A percentile compares a stretch with the other conserved stretches of the same genome.
phyloP scores from a whole-genome alignment of 1,139 yeast species.

The Blastobotrys elegans region DNA sequence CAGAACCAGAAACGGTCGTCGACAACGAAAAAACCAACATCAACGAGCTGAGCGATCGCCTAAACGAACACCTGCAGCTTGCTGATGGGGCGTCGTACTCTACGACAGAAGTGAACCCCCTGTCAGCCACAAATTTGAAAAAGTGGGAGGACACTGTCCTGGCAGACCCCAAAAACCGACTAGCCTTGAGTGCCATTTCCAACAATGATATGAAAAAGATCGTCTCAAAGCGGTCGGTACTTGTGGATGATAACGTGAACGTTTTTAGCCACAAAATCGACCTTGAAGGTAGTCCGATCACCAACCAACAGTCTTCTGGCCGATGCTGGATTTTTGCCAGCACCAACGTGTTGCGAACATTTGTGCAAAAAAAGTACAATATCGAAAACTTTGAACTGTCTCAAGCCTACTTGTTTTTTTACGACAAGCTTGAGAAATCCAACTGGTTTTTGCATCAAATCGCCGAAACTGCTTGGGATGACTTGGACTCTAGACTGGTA shows the following conservation, averaged over 20 bases:
- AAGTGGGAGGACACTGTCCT: conserved; percentile 50
- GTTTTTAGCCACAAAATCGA: conserved; percentile 52
- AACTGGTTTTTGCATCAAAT: conserved; percentile 57
- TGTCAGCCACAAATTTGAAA: conserved; percentile 36
- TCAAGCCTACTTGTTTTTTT: conserved; percentile 51
- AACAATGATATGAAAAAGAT: conserved; percentile 45
- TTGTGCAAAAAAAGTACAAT: conserved; percentile 49
- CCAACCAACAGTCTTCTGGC: conserved; percentile 57
- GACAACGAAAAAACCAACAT: conserved; percentile 1
- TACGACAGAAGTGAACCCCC: conserved; percentile 33
- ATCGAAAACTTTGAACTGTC: conserved; percentile 54
- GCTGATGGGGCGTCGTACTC: conserved; percentile 11
- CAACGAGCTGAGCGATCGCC: conserved; percentile 19
- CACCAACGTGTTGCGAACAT: conserved; percentile 54
- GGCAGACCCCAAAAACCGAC: conserved; percentile 49
- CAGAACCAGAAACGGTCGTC: background rate
- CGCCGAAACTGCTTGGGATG: conserved; percentile 49
- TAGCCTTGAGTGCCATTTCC: conserved; percentile 57
- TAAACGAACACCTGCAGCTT: conserved; percentile 21
- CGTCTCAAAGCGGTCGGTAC: conserved; percentile 37
- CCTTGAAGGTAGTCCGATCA: conserved; percentile 52
- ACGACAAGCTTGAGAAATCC: conserved; percentile 55
- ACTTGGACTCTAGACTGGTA: conserved; percentile 52
- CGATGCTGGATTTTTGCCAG: conserved; percentile 70
- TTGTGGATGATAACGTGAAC: conserved; percentile 41